phyloP scores from a whole-genome alignment of 257 asterid species.

The Fraxinus cuspidata region DNA sequence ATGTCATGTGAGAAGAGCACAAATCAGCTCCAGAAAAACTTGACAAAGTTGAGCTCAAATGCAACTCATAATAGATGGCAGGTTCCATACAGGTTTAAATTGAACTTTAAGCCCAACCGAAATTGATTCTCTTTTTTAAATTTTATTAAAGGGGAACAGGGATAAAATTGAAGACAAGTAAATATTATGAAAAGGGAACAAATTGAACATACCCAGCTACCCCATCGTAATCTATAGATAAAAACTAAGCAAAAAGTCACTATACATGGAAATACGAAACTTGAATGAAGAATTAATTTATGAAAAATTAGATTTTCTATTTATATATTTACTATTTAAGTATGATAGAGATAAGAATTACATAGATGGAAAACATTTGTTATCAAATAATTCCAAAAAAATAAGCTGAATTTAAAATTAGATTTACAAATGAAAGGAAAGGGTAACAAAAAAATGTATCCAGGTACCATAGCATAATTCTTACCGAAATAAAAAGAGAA shows the following conservation, averaged over 20 bases:
- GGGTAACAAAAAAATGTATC: background rate
- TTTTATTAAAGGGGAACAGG: background rate
- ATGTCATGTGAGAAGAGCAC: background rate
- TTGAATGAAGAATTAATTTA: background rate
- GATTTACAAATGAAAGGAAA: background rate
- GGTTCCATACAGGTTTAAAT: background rate
- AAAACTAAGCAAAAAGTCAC: background rate
- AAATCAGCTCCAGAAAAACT: background rate
- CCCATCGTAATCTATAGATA: background rate
- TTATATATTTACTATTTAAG: background rate
- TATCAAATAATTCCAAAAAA: background rate
- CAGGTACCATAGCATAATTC: background rate
- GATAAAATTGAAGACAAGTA: background rate
- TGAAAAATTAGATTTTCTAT: background rate
- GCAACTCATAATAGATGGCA: background rate
- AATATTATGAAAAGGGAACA: background rate
- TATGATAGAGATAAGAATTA: background rate
- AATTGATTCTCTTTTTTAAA: background rate
- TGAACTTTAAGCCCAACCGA: background rate
- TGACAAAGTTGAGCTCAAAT: background rate
- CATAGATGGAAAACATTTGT: background rate
- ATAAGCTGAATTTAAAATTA: background rate
- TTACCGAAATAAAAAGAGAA: background rate
- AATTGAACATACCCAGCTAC: background rate
- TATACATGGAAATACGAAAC: background rate